A percentile compares a stretch with the other conserved stretches of the same genome.
Conservation (phyloP, 345 rosid genomes). For the Populus davidiana region DNA sequence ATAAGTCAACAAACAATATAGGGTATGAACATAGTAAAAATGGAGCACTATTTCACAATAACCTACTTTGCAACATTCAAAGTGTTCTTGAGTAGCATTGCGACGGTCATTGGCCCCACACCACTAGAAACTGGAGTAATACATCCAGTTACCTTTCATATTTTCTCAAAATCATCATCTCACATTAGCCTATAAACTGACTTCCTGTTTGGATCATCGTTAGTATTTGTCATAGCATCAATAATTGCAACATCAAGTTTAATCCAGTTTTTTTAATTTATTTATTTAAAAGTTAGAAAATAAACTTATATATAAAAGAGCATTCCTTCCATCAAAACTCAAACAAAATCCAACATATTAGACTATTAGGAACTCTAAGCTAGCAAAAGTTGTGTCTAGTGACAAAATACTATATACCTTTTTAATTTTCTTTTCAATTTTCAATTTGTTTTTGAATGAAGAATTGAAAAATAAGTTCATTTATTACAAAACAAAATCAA, state of each 20-base stretch:
- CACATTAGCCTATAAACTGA: conserved; percentile 82
- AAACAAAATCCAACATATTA: not conserved
- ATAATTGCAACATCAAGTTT: conserved; percentile 93
- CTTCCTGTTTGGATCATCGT: conserved; percentile 65
- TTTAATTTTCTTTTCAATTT: no score
- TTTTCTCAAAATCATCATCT: conserved; percentile 76
- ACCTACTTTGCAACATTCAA: conserved; percentile 74
- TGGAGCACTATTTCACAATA: conserved; percentile 33
- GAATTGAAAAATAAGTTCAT: no score
- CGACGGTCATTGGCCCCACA: conserved; percentile 90
- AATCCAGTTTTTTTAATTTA: conserved; percentile 58
- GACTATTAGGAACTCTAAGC: not conserved
- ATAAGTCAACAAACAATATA: no score
- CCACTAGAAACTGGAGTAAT: conserved; percentile 92
- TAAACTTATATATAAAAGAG: not conserved
- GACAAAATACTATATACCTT: no score
- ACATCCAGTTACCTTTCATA: conserved; percentile 68
- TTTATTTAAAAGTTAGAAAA: conserved; percentile 52
- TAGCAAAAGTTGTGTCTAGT: not conserved
- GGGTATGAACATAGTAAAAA: no score
- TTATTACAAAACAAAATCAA: no score
- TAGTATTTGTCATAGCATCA: conserved; percentile 84
- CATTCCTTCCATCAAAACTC: not conserved
- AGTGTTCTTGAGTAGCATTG: conserved; percentile 81
- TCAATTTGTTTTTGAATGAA: no score